A percentile compares a stretch with the other conserved stretches of the same genome.
Conservation (phyloP, 805 yeast genomes). For the Ogataea minuta region DNA sequence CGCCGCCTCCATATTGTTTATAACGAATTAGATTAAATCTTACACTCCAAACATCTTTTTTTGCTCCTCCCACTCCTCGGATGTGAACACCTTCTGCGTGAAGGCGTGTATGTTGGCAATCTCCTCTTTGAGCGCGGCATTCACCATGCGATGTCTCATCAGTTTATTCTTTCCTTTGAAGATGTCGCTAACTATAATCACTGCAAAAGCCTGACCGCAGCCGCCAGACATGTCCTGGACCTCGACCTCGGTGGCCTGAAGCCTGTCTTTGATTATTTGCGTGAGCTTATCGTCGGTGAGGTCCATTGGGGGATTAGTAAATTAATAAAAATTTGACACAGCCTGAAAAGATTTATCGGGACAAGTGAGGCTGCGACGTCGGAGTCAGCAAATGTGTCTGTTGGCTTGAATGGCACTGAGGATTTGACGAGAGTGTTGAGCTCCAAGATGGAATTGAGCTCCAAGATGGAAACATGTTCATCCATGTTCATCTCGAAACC, state of each 20-base stretch:
- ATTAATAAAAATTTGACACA: neutral
- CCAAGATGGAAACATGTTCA: no score
- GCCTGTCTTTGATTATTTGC: constrained; percentile 48
- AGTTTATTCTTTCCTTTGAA: constrained; percentile 83
- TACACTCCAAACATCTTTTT: constrained; percentile 27
- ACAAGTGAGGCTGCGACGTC: no score
- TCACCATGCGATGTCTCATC: constrained; percentile 84
- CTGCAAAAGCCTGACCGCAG: constrained; percentile 97
- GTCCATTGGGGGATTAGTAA: constrained; percentile 13
- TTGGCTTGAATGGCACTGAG: no score
- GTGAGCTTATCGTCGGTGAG: constrained; percentile 41
- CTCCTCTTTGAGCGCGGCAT: constrained; percentile 75
- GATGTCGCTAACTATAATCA: constrained; percentile 68
- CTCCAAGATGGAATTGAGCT: no score
- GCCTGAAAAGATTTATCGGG: neutral
- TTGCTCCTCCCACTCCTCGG: constrained; percentile 74
- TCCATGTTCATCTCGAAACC: no score
- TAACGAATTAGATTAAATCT: constrained; percentile 7
- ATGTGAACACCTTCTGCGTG: constrained; percentile 86
- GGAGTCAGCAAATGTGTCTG: no score
- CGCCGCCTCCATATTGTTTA: constrained; percentile 28
- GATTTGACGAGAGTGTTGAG: no score
- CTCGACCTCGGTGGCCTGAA: constrained; percentile 63
- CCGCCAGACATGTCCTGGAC: constrained; percentile 86
- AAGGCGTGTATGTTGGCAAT: constrained; percentile 90